Percentiles rank a stretch among this genome's conserved stretches.
These are phyloP conservation scores for Elaeis oleifera DNA, from an alignment of 202 grass and related monocot species.

Conservation along the genomic window DNA sequence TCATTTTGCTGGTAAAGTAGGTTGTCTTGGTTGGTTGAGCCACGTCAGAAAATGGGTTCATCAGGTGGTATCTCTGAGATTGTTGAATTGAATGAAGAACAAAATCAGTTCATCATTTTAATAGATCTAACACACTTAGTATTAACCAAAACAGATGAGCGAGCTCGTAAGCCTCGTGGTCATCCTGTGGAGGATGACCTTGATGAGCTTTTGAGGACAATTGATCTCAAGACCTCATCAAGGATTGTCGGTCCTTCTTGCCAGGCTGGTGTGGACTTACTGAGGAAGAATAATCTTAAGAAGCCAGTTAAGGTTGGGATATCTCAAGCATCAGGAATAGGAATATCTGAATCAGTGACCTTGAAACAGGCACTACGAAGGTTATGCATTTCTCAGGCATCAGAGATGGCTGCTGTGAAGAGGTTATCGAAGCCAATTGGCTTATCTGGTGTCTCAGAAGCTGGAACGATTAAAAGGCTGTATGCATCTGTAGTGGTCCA, in stretches of 20 bases:
- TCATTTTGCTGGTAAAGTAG: too few relatives aligned
- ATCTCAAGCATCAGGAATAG: conserved; percentile 50
- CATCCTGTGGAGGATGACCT: conserved; percentile 49
- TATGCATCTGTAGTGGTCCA: conserved; percentile 42
- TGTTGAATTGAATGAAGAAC: conserved; percentile 57
- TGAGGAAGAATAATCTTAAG: conserved; percentile 52
- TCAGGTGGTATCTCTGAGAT: conserved; percentile 69
- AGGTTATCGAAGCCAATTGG: conserved; percentile 42
- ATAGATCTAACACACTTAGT: conserved; percentile 44
- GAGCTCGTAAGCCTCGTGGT: conserved; percentile 29
- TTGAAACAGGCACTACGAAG: conserved; percentile 87
- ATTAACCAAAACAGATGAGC: conserved; percentile 54
- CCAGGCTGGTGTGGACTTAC: conserved; percentile 1
- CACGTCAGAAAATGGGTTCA: conserved; percentile 43
- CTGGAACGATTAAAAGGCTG: conserved; percentile 55
- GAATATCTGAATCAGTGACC: conserved; percentile 81
- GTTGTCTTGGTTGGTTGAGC: conserved; percentile 13
- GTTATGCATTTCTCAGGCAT: conserved; percentile 95
- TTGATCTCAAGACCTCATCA: conserved; percentile 46
- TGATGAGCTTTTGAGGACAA: conserved; percentile 48
- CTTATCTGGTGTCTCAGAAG: conserved; percentile 30
- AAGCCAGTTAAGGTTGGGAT: conserved; percentile 49
- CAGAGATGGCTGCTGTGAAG: conserved; percentile 97
- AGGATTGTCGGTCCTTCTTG: conserved; percentile 23
- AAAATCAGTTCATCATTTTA: conserved; percentile 19